phyloP scores from a whole-genome alignment of 2,329 filamentous ascomycete species.

The Colletotrichum sp. region DNA sequence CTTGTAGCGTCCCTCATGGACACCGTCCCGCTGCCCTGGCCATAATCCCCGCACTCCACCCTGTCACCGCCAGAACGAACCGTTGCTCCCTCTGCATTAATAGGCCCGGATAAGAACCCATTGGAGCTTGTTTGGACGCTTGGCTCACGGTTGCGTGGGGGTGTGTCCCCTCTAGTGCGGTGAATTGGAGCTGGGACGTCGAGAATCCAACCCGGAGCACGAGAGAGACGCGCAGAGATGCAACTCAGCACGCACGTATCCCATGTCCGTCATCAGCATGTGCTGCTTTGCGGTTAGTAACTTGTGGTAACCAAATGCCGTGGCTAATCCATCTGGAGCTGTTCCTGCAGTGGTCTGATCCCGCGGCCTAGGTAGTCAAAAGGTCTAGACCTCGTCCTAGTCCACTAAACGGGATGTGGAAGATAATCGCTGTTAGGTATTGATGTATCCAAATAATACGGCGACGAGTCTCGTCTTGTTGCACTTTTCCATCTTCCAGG shows the following conservation, averaged over 20 bases:
- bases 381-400: not conserved
- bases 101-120: conserved; percentile 8
- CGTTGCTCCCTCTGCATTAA: conserved; percentile 13
- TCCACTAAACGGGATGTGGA: not conserved
- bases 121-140: conserved; percentile 16
- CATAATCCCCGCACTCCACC: conserved; percentile 15
- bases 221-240: not conserved
- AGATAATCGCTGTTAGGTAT: conserved; percentile 22
- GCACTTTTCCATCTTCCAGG: conserved; percentile 14
- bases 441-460: conserved; percentile 21
- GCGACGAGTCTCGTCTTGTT: conserved; percentile 11
- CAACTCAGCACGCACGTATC: not conserved
- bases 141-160: conserved; percentile 3
- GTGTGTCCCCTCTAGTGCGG: not conserved
- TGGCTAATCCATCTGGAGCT: not conserved
- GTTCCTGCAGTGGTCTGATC: not conserved
- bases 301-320: not conserved
- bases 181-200: not conserved
- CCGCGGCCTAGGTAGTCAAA: not conserved
- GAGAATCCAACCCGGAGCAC: not conserved
- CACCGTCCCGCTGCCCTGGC: not conserved
- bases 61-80: conserved; percentile 22
- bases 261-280: not conserved
- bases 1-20: not conserved
- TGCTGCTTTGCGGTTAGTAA: not conserved